Conservation (phyloP, 768 basidiomycete genomes). For the Lactarius akahatsu region DNA sequence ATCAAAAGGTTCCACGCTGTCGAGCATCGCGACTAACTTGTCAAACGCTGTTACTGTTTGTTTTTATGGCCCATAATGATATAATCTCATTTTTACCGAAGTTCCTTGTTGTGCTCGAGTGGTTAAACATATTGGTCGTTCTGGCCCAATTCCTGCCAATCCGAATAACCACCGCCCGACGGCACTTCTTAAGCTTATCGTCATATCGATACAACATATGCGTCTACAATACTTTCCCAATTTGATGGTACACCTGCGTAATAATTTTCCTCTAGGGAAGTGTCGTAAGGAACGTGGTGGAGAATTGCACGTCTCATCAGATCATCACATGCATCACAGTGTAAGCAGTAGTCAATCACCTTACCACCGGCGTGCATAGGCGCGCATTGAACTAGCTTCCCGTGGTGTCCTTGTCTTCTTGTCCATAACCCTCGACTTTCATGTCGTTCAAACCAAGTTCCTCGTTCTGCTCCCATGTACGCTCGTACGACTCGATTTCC, state of each 20-base stretch:
- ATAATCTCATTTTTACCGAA: conserved; percentile 8
- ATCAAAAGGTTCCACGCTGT: neutral
- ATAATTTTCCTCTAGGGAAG: neutral
- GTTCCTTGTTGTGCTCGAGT: neutral
- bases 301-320: neutral
- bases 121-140: neutral
- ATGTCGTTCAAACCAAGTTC: conserved; percentile 92
- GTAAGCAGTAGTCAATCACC: neutral
- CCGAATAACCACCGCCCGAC: neutral
- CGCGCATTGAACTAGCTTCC: conserved; percentile 10
- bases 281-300: neutral
- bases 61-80: conserved; percentile 14
- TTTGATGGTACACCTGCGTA: neutral
- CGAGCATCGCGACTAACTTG: neutral
- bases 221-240: neutral
- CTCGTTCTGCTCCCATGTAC: conserved; percentile 90
- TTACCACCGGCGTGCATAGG: neutral
- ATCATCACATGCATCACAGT: neutral
- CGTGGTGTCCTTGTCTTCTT: conserved; percentile 28
- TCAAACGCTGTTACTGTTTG: neutral
- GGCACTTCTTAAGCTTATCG: neutral
- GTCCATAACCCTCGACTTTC: conserved; percentile 72
- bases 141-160: neutral
- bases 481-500: conserved; percentile 76
- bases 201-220: neutral